phyloP scores from a whole-genome alignment of 208 protist genomes.

The Lotmaria passim region DNA sequence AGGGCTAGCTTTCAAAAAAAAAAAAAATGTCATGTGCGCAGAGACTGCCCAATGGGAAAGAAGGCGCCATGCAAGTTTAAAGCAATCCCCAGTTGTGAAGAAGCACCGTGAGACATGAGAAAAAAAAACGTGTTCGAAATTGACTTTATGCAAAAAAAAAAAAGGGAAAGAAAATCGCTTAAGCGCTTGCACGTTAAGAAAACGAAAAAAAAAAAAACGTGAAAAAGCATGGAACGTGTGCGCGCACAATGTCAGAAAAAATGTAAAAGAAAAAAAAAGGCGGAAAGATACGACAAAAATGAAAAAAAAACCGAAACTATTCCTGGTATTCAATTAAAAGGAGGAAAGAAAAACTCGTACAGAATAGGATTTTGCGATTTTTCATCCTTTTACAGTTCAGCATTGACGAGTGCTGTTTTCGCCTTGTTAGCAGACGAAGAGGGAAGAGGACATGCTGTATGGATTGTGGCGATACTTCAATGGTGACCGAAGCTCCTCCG shows the following conservation, averaged over 20 bases:
- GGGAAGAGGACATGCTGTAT: conserved; percentile 9
- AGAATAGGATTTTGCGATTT: background rate
- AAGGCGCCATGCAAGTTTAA: no score
- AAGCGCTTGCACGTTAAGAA: background rate
- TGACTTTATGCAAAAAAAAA: background rate
- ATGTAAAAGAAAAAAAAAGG: background rate
- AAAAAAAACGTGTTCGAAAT: background rate
- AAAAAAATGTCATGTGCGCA: no score
- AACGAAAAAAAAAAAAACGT: background rate
- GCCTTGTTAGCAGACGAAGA: background rate
- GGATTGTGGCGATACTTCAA: conserved; percentile 23
- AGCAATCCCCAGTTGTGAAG: no score
- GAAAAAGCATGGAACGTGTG: conserved; percentile 5
- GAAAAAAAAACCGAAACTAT: background rate
- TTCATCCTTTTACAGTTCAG: background rate
- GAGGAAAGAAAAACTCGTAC: background rate
- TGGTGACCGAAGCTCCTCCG: background rate
- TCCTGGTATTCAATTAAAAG: conserved; percentile 1
- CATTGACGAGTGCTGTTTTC: background rate
- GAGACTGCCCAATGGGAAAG: no score
- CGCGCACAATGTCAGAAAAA: background rate
- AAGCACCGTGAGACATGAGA: no score
- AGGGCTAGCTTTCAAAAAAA: no score
- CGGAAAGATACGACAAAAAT: background rate
- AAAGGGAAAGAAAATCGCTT: background rate